Evolutionary conservation across 805 yeast species (phyloP).

Genomic region (Maudiozyma saulgeensis): DNA sequence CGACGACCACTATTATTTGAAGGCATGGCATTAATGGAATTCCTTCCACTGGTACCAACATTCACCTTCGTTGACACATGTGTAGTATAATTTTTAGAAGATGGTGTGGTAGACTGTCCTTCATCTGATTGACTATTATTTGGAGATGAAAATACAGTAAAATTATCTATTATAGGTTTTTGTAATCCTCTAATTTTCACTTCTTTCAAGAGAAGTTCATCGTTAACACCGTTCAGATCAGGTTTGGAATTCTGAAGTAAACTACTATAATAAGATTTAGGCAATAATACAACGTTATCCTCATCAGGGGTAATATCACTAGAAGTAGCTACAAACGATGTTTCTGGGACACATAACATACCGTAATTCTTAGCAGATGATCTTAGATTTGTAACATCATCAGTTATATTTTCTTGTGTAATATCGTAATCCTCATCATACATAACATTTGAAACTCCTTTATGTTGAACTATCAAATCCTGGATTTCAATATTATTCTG

Average conservation of each 20-base stretch:
- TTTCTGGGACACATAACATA: constrained; percentile 45
- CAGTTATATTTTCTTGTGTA: constrained; percentile 3
- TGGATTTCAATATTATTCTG: constrained; percentile 3
- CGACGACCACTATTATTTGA: neutral
- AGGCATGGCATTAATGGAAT: neutral
- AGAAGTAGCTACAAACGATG: constrained; percentile 56
- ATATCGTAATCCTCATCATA: constrained; percentile 6
- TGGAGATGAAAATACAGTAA: neutral
- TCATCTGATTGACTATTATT: neutral
- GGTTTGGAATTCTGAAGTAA: constrained; percentile 38
- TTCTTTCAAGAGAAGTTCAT: constrained; percentile 37
- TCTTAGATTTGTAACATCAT: constrained; percentile 24
- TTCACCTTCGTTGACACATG: neutral
- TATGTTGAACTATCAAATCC: neutral
- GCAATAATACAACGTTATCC: constrained; percentile 51
- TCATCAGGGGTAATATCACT: constrained; percentile 39
- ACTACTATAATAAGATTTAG: constrained; percentile 53
- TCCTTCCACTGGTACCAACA: neutral
- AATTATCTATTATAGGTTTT: neutral
- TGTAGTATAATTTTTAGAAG: neutral
- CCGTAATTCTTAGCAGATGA: constrained; percentile 38
- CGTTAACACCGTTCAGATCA: constrained; percentile 37
- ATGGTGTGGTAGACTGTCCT: neutral
- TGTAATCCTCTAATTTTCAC: constrained; percentile 42
- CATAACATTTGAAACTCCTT: neutral